These are phyloP conservation scores for Pythium folliculosum DNA, from an alignment of 352 stramenopile genomes.

Conservation along the genomic window DNA sequence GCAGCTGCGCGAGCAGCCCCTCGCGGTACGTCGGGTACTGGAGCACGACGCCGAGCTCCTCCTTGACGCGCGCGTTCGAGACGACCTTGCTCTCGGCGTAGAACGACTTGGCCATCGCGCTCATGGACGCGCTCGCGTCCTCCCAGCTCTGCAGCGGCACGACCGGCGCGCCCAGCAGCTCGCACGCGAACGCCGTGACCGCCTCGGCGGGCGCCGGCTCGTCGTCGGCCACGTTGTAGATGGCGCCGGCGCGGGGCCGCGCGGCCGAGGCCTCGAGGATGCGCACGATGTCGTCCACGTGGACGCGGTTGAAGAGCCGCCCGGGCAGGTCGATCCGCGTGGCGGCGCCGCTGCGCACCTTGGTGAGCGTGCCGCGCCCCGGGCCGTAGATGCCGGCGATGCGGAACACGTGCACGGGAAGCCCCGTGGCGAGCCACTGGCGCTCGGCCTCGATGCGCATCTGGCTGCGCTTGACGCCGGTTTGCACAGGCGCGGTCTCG, in stretches of 20 bases:
- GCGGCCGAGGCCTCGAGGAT: constrained; percentile 75
- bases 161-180: constrained; percentile 59
- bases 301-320: constrained; percentile 87
- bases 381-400: constrained; percentile 93
- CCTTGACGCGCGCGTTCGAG: constrained; percentile 72
- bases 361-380: constrained; percentile 76
- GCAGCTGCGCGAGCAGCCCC: constrained; percentile 72
- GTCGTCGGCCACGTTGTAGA: constrained; percentile 92
- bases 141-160: constrained; percentile 66
- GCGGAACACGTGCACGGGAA: constrained; percentile 87
- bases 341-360: constrained; percentile 66
- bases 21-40: constrained; percentile 82
- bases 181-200: constrained; percentile 78
- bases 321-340: constrained; percentile 74
- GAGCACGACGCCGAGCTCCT: constrained; percentile 71
- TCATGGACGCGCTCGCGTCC: constrained; percentile 75
- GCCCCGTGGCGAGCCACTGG: constrained; percentile 64
- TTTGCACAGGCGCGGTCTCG: constrained; percentile 77
- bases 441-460: constrained; percentile 78
- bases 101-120: constrained; percentile 84
- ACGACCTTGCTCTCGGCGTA: constrained; percentile 85
- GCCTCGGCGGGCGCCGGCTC: constrained; percentile 79
- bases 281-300: constrained; percentile 90
- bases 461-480: constrained; percentile 62
- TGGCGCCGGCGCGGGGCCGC: constrained; percentile 51